Evolutionary conservation across 106 monocot genomes (phyloP), one percentile per base, ranked within the genome.

Genomic region (Platanthera zijinensis): DNA sequence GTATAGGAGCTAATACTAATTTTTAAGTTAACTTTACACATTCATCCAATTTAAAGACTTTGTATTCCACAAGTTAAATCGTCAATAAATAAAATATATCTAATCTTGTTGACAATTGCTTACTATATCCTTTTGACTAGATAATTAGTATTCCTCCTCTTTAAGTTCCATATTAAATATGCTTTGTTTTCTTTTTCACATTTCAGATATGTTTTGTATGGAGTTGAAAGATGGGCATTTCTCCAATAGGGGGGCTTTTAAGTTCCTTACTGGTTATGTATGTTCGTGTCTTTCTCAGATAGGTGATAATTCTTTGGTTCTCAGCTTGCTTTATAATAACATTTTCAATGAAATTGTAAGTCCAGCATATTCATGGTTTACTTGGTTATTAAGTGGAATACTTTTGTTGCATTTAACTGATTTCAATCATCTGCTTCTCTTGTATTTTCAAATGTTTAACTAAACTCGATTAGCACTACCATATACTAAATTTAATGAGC

Each of bases 291-390:
- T 92, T 52, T 81, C 81, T 75, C 84, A 84, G 51, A 88, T 92
- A 82, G 92, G 95, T 72, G 92, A 92, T 57, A 85, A 64, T 61
- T 82, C 82, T 45, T 73, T 95, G 76, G 69, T 92, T 59, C 80
- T 88, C 13, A 86, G 82, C 74, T 70, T 92, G 63, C 48, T 88
- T 19, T 85, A 53, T 75, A 81, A 81, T 62, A 78, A 25, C 53
- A 71, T 87, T 74, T 59, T 84, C 56, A 78, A 75, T 59, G 92
- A 84, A 66, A 84, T 92, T 69, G 92, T 88, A 71, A 71, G 72
- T 51, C 67, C 25, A 32, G 1, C 7, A 30, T 5, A 7, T 39
- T 67, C 67, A 30, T 32, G 30, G 39, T 39, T 67, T 67, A 8
- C 25, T 67, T 32, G 4, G 53, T 53, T 53, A 10, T 53, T 39